phyloP scores from a whole-genome alignment of 2,329 filamentous ascomycete genomes.

The Curvularia lunata region DNA sequence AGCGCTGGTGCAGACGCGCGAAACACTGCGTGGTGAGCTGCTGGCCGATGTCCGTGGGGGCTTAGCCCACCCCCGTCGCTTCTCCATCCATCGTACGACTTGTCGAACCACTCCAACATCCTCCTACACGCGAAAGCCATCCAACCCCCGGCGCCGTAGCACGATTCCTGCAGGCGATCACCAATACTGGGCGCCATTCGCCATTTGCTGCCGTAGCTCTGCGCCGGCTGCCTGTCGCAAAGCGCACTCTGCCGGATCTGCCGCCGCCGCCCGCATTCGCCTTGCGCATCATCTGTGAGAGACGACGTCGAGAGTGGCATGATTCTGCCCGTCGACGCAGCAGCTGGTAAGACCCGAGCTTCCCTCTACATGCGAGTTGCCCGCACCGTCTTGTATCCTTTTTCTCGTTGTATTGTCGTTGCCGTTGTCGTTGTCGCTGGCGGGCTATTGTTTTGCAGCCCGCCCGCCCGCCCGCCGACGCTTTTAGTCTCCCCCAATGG shows the following conservation, averaged over 20 bases:
- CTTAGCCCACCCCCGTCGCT: slow-evolving; percentile 8
- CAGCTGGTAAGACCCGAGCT: slow-evolving; percentile 25
- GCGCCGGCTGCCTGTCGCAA: slow-evolving; percentile 10
- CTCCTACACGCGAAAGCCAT: slow-evolving; percentile 12
- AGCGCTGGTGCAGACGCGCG: not conserved
- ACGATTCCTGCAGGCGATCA: slow-evolving; percentile 10
- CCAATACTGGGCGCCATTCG: not conserved
- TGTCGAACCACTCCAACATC: slow-evolving; percentile 14
- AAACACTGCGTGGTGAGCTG: not conserved
- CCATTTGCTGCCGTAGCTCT: not conserved
- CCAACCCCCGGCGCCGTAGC: slow-evolving; percentile 13
- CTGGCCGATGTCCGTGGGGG: slow-evolving; percentile 1
- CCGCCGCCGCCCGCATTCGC: slow-evolving; percentile 9
- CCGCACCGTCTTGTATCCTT: slow-evolving; percentile 5
- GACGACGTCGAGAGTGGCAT: slow-evolving; percentile 18
- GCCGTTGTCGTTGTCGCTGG: not conserved
- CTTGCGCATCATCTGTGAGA: slow-evolving; percentile 8
- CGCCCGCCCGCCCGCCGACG: not conserved
- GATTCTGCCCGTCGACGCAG: slow-evolving; percentile 13
- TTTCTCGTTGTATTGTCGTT: slow-evolving; percentile 6
- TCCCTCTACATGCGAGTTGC: slow-evolving; percentile 3
- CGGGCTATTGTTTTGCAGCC: slow-evolving; percentile 2
- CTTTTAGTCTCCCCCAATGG: slow-evolving; percentile 23
- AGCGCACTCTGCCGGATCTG: slow-evolving; percentile 5
- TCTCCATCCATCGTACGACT: slow-evolving; percentile 18